A percentile compares a stretch with the other conserved stretches of the same genome.
phyloP scores from a whole-genome alignment of 495 filamentous ascomycete species.

The Penicillium lagena region DNA sequence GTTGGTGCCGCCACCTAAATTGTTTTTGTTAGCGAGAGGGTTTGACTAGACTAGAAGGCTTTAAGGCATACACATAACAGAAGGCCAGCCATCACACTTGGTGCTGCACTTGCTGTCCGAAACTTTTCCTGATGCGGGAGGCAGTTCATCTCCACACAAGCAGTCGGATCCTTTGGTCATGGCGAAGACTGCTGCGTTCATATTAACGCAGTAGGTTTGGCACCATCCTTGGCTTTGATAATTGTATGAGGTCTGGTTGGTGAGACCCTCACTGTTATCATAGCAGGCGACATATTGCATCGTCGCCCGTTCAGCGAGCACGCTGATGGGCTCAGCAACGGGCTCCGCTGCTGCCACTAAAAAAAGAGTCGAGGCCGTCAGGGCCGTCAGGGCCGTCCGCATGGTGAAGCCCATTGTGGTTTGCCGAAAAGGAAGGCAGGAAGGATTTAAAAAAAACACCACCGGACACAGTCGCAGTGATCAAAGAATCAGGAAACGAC shows the following conservation, averaged over 20 bases:
- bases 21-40: not conserved
- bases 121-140: slow-evolving; percentile 31
- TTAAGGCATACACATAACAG: slow-evolving; percentile 40
- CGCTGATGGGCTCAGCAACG: slow-evolving; percentile 3
- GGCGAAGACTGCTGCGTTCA: slow-evolving; percentile 33
- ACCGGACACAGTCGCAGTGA: slow-evolving; percentile 19
- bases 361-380: slow-evolving; percentile 22
- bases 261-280: slow-evolving; percentile 24
- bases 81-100: slow-evolving; percentile 35
- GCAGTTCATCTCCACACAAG: slow-evolving; percentile 40
- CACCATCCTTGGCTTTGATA: slow-evolving; percentile 48
- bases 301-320: slow-evolving; percentile 6
- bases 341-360: slow-evolving; percentile 17
- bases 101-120: slow-evolving; percentile 29
- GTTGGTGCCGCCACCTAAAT: slow-evolving; percentile 36
- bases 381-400: slow-evolving; percentile 18
- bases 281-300: slow-evolving; percentile 27
- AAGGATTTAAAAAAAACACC: slow-evolving; percentile 4
- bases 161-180: slow-evolving; percentile 37
- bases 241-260: slow-evolving; percentile 15
- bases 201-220: slow-evolving; percentile 25
- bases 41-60: not conserved
- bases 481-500: slow-evolving; percentile 35
- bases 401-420: slow-evolving; percentile 28
- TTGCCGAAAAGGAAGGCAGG: not conserved